Base-by-base conservation (phyloP, 345 rosid genomes). In the Zanthoxylum bungeanum region DNA sequence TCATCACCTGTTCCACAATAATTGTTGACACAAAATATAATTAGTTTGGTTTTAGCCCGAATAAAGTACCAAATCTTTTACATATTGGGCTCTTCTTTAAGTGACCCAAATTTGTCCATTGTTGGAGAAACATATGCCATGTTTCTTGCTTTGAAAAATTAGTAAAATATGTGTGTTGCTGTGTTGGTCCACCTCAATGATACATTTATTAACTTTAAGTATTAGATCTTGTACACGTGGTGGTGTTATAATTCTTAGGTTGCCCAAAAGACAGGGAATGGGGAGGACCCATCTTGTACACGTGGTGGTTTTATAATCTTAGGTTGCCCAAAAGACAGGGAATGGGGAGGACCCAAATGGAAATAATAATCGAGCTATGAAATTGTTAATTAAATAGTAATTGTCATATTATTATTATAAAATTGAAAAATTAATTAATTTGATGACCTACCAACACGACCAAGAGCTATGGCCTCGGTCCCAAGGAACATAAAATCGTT, bases 401-500 rank as follows among this genome's bases (percentile, higher is more conserved):
- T 44, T 44, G n/a, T n/a, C n/a, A n/a, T n/a, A n/a, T n/a, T n/a
- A n/a, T n/a, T n/a, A n/a, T 44, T 44, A 14, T 14, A 44, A 42
- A 42, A 0, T 3, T 52, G 7, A 16, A 11, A 40, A 24, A 0
- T 2, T 33, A 31, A 1, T 11, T n/a, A 42, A 11, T 40, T 63
- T 7, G 61, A 57, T 14, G 36, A 76, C 94, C 5, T 81, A 92
- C 99, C 99, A 21, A 95, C 99, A 58, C 99, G 99, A 22, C 99
- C 99, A 24, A 95, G 96, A n/a, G 88, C 44, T 16, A 95, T 92
- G 80, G 97, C 90, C 65, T 95, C 91, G 0, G 99, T 95, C 1
- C 99, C 99, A 31, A 95, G 99, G 75, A 89, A 85, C 97, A 95
- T 92, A 84, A 95, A 95, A 75, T 95, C 99, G 79, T 95, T 95